These are phyloP conservation scores for Eutrema heterophyllum DNA, from an alignment of 345 rosid genomes.

Conservation along the genomic window DNA sequence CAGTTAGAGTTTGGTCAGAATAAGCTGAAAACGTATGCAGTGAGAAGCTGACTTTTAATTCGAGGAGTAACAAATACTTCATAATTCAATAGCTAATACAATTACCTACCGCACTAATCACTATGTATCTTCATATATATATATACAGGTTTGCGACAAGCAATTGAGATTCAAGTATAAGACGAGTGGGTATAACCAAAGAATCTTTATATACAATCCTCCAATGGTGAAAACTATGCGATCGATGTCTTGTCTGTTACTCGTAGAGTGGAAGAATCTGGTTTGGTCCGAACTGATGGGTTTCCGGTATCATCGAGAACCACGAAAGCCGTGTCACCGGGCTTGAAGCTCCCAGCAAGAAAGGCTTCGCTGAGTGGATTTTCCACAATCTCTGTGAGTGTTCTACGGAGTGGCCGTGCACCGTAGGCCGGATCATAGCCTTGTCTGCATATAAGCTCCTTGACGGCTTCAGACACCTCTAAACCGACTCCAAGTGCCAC, in stretches of 20 bases:
- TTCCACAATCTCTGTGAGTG: slow-evolving; percentile 71
- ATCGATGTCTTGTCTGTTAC: slow-evolving; percentile 53
- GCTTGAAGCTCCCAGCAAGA: slow-evolving; percentile 60
- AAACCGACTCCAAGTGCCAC: slow-evolving; percentile 71
- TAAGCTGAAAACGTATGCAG: too few relatives aligned
- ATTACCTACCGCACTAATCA: slow-evolving; percentile 20
- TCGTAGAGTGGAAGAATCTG: slow-evolving; percentile 42
- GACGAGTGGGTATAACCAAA: slow-evolving; percentile 23
- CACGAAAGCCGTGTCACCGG: slow-evolving; percentile 75
- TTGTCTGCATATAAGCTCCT: slow-evolving; percentile 73
- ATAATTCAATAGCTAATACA: not conserved
- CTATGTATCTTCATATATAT: slow-evolving; percentile 20
- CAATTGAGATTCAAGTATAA: slow-evolving; percentile 17
- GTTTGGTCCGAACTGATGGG: slow-evolving; percentile 47
- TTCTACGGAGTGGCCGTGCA: slow-evolving; percentile 85
- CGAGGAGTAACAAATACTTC: too few relatives aligned
- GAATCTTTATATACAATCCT: slow-evolving; percentile 29
- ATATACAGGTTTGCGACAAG: slow-evolving; percentile 35
- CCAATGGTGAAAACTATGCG: slow-evolving; percentile 22
- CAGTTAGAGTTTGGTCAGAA: too few relatives aligned
- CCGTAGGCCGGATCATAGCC: slow-evolving; percentile 79
- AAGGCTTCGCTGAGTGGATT: slow-evolving; percentile 84
- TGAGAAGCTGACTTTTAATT: too few relatives aligned
- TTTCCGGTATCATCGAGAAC: slow-evolving; percentile 77
- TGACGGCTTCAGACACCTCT: slow-evolving; percentile 75